A percentile compares a stretch with the other conserved stretches of the same genome.
These are phyloP conservation scores for Alloteropsis semialata DNA, from an alignment of 176 grass and related monocot species.

Conservation along the genomic window DNA sequence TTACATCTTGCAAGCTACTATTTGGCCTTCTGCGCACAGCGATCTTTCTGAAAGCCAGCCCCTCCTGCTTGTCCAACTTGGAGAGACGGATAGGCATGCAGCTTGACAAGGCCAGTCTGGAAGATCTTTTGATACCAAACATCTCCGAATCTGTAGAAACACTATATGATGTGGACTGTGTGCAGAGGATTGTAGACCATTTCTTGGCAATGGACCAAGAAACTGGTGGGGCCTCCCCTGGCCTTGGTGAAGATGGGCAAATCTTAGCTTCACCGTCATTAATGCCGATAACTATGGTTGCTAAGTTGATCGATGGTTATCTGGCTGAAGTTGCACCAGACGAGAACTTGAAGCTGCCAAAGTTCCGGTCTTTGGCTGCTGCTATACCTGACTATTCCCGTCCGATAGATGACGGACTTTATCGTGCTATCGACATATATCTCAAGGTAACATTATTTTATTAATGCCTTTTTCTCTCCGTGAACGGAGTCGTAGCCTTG, in stretches of 20 bases:
- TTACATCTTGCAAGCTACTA: conserved; percentile 67
- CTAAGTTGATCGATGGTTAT: conserved; percentile 78
- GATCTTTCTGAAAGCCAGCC: conserved; percentile 67
- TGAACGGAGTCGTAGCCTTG: background rate
- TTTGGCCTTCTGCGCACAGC: conserved; percentile 78
- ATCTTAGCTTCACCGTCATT: conserved; percentile 63
- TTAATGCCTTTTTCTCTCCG: background rate
- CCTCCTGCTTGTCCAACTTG: conserved; percentile 66
- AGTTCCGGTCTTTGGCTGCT: conserved; percentile 62
- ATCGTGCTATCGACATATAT: conserved; percentile 88
- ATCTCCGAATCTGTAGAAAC: conserved; percentile 61
- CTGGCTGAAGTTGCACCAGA: conserved; percentile 94
- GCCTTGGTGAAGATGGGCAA: conserved; percentile 50
- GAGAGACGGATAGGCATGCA: conserved; percentile 86
- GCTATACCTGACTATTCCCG: conserved; percentile 81
- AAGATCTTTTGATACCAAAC: conserved; percentile 82
- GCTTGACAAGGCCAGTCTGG: conserved; percentile 78
- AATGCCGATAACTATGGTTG: conserved; percentile 50
- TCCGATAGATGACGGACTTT: conserved; percentile 70
- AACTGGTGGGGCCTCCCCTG: conserved; percentile 56
- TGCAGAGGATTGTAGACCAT: conserved; percentile 70
- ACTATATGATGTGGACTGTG: conserved; percentile 76
- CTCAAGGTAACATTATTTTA: conserved; percentile 54
- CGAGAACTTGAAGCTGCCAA: conserved; percentile 58
- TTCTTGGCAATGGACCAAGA: conserved; percentile 78